Evolutionary conservation across 1,284 basidiomycete species (phyloP), one percentile per base, ranked within the genome.

Genomic region (Erythrobasidium hasegawianum): DNA sequence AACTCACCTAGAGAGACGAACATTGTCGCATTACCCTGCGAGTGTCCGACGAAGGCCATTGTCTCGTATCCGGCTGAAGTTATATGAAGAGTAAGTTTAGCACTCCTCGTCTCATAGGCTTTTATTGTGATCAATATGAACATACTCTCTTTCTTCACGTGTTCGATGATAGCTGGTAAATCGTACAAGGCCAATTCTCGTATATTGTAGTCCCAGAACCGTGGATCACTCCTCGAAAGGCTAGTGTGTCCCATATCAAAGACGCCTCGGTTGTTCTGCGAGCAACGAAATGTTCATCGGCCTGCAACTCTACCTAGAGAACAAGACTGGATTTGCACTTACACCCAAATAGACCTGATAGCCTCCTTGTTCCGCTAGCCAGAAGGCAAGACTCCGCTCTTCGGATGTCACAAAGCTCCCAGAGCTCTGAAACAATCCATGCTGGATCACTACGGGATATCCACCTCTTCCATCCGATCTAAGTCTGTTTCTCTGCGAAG

Each of bases 401-500:
- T 85, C 84, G 14, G 81, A 83, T 0, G 84, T 85, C 68, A 85
- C 80, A 72, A 85, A 85, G 49, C 80, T 81, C 4, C 84, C 84
- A n/a, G 81, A 81, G 2, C 80, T 82, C 75, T 85, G 84, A 76
- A 85, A 85, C 3, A 85, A 77, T 39, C 84, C 84, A 76, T 85
- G 83, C 69, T 84, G 79, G 70, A 85, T 81, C 11, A 85, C 76
- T n/a, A 85, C 80, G 0, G 84, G 84, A 76, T 81, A 85, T 1
- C 83, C 83, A 22, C 80, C 78, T 69, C 78, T 74, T 0, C 82
- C 81, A 69, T 81, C 80, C 3, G 77, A 68, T 40, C 77, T 76
- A 20, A 74, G 74, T 66, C 76, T 74, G 4, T 41, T 71, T 65
- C 50, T 64, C 68, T 70, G 80, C 77, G 79, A 71, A 16, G 81